Evolutionary conservation across 352 stramenopile species (phyloP).

Genomic region (Plasmopara viticola): DNA sequence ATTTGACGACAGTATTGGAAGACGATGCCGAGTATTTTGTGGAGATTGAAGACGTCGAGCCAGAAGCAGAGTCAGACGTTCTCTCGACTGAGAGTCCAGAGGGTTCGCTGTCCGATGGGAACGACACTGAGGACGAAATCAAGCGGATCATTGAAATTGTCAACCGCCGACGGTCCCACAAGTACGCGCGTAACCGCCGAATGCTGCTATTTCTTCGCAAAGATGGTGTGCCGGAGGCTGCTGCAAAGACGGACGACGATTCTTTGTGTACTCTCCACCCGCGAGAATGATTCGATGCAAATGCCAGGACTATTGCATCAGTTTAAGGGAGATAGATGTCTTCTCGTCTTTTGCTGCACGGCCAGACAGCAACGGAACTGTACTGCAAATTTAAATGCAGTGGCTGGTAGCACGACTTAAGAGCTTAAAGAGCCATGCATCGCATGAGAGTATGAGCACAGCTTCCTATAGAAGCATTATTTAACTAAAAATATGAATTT

Average conservation of each 20-base stretch:
- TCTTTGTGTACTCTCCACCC: conserved; percentile 14
- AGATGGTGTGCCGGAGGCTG: conserved; percentile 16
- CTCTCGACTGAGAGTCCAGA: conserved; percentile 31
- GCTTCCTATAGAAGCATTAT: too few species aligned
- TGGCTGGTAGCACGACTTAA: neutral
- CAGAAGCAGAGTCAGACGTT: conserved; percentile 32
- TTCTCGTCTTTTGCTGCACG: neutral
- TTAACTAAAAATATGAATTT: too few species aligned
- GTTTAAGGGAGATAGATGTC: conserved; percentile 10
- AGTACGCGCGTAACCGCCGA: conserved; percentile 52
- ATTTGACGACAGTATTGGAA: conserved; percentile 53
- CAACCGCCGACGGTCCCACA: conserved; percentile 43
- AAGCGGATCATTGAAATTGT: conserved; percentile 38
- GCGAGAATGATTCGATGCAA: conserved; percentile 13
- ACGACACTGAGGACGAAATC: conserved; percentile 34
- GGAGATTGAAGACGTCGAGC: conserved; percentile 27
- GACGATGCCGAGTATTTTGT: conserved; percentile 40
- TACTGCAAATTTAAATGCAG: conserved; percentile 12
- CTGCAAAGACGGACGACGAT: conserved; percentile 7
- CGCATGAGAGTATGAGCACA: too few species aligned
- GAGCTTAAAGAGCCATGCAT: neutral
- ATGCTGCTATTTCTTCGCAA: conserved; percentile 53
- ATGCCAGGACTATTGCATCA: conserved; percentile 18
- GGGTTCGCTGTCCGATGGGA: conserved; percentile 31
- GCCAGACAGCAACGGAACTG: conserved; percentile 33